Base-by-base conservation (phyloP, 805 yeast species). In the Candida andamanensis region DNA sequence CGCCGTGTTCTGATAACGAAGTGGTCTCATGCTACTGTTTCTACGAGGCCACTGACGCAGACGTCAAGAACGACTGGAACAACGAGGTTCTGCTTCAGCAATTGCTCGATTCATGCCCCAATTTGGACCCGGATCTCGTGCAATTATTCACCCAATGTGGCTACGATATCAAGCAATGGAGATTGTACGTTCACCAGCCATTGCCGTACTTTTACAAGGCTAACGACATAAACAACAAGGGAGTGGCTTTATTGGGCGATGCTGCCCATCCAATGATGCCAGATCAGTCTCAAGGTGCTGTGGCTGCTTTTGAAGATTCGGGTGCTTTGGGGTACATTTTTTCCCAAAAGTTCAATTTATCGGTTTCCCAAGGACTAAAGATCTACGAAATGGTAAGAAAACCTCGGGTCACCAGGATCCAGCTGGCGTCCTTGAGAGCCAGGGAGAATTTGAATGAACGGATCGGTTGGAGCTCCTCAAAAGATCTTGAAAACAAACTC, bases 391-490 rank as follows among this genome's bases (percentile, higher is more conserved):
- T 37, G 24, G 55, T 45, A 13, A 38, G 60, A 20, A 45, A 45
- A 36, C 52, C 50, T n/a, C 42, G 60, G 17, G 60, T 52, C 5
- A 52, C 56, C 11, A 43, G 42, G 29, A 49, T 54, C 16, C 60
- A 54, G 35, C 47, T 45, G n/a, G 57, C 57, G 11, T 52, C 58
- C 4, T 44, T 54, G 37, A 36, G 54, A 26, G 60, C 60, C 2
- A 36, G 60, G 19, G 56, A 54, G 33, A 51, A 54, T 32, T 37
- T 54, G 30, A 54, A 52, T 29, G 58, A 54, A 34, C 42, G 59
- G 30, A 54, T 54, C 25, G 58, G 59, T 7, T 54, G 54, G 53
- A 46, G 53, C 27, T 41, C 51, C 4, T 29, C 30, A 15, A 7
- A 28, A 3, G 7, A 26, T 4, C 34, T 42, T n/a, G 35, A 41